Evolutionary conservation across 805 yeast species (phyloP), one percentile per base, ranked within the genome.

Genomic region (Brettanomyces anomalus): DNA sequence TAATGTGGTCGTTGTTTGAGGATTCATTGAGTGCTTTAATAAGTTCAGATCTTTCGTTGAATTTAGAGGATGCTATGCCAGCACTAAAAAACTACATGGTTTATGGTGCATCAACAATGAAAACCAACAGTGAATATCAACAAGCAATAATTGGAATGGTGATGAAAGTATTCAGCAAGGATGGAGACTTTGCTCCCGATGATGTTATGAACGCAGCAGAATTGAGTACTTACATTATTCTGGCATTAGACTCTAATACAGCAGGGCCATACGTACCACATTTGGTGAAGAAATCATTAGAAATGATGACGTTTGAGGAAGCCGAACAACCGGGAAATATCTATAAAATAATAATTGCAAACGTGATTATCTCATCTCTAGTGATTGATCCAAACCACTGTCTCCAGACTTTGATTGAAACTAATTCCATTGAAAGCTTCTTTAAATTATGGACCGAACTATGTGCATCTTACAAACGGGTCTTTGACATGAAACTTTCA

Each of bases 401-500:
- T 0, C 55, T 89, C 43, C 58, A 63, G 15, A 56, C 70, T 5
- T 63, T 89, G 46, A 67, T 69, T 45, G 67, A 70, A 39, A 55
- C 60, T 14, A 62, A 68, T 15, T 66, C 68, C 38, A 56, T 78
- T 4, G 69, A 71, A 31, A 52, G 63, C 13, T 76, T 85, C 52
- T 75, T 89, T 53, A 68, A 68, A 20, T 58, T 68, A 42, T 87
- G 96, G 96, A 75, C 83, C 54, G 66, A 71, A 17, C 52, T 70
- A 8, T 64, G 78, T 33, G 73, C 79, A 4, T 63, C 66, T 21
- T 70, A 82, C 51, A 71, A 71, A 18, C 68, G 95, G 46, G 95
- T 86, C 2, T 85, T 74, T 54, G 97, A 90, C 61, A 69, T 86
- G 58, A 89, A 88, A 61, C 62, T 90, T 36, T 77, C 85, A 1